Base-by-base conservation (phyloP, 345 rosid genomes). In the Salix suchowensis region DNA sequence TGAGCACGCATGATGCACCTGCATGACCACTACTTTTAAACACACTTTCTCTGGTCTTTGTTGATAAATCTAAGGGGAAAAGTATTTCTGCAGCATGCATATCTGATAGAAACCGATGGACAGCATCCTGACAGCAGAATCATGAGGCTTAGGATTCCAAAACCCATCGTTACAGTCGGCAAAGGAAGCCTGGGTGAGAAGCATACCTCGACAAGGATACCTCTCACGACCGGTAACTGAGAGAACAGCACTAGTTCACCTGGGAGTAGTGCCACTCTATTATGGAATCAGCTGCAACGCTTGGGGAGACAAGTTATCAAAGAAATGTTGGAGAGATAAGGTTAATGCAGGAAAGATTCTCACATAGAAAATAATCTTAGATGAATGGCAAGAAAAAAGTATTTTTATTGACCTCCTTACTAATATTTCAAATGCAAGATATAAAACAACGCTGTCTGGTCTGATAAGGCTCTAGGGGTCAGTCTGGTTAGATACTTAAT, bases 401-500 rank as follows among this genome's bases (percentile, higher is more conserved):
- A 65, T 24, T 76, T 74, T 76, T 55, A 23, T 65, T n/a, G 44
- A 81, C 65, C 80, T 80, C 80, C 90, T 80, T 84, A 79, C 86
- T 83, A 87, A 84, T 76, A 67, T 76, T 80, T 74, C 88, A 88
- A 75, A 85, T 75, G 88, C 89, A 87, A 81, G 84, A 84, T 61
- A 79, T 77, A 81, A 84, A 84, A 80, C 74, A 78, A 88, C 86
- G 74, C 87, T 75, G 68, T 77, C 83, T 65, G 78, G 74, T 80
- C 84, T 77, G 26, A 26, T 26, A 77, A 74, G 88, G 86, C 75
- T 82, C 88, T 85, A 85, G 69, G 83, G 80, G 83, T 84, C 88
- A 85, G 87, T 80, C 91, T 79, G 86, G 86, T 88, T 88, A 87
- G 81, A 84, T 73, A 73, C 79, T 90, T 88, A 88, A 84, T 85